Conservation (phyloP, 2,329 filamentous ascomycete species). For the Ophiostoma perfectum region DNA sequence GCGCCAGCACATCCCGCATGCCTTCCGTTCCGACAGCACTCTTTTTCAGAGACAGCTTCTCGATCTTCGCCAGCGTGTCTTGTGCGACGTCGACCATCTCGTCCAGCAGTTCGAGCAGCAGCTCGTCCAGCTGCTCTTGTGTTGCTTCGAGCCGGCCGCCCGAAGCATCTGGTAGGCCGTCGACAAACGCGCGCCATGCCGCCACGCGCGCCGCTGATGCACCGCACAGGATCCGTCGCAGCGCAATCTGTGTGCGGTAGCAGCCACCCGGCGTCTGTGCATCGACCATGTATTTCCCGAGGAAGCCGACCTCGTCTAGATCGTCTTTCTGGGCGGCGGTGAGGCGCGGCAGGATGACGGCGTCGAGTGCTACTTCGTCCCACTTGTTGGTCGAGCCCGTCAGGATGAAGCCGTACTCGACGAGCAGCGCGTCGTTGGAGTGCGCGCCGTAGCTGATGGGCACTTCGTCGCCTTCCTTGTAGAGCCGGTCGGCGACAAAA, state of each 20-base stretch:
- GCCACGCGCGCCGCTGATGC: conserved; percentile 9
- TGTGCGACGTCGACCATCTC: conserved; percentile 23
- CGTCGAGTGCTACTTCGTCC: conserved; percentile 46
- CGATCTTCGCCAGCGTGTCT: conserved; percentile 17
- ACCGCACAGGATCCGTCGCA: conserved; percentile 26
- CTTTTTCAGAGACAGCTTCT: conserved; percentile 5
- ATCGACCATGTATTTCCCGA: conserved; percentile 29
- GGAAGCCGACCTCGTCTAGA: conserved; percentile 26
- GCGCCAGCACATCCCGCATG: conserved; percentile 24
- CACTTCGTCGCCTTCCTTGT: conserved; percentile 58
- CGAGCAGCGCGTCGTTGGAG: conserved; percentile 65
- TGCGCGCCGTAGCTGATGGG: conserved; percentile 65
- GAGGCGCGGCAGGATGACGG: conserved; percentile 37
- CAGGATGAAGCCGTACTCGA: conserved; percentile 56
- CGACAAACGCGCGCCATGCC: conserved; percentile 25
- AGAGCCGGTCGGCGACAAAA: conserved; percentile 47
- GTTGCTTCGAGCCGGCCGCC: conserved; percentile 3
- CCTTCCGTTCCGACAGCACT: conserved; percentile 21
- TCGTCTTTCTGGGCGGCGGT: conserved; percentile 19
- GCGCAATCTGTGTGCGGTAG: conserved; percentile 29
- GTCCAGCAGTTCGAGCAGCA: conserved; percentile 23
- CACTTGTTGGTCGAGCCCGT: conserved; percentile 42
- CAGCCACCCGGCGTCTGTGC: conserved; percentile 28
- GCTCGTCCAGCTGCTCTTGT: conserved; percentile 15
- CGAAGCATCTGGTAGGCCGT: conserved; percentile 15